Evolutionary conservation across 441 rosid genomes (phyloP), one percentile per base, ranked within the genome.

Genomic region (Melastoma candidum): DNA sequence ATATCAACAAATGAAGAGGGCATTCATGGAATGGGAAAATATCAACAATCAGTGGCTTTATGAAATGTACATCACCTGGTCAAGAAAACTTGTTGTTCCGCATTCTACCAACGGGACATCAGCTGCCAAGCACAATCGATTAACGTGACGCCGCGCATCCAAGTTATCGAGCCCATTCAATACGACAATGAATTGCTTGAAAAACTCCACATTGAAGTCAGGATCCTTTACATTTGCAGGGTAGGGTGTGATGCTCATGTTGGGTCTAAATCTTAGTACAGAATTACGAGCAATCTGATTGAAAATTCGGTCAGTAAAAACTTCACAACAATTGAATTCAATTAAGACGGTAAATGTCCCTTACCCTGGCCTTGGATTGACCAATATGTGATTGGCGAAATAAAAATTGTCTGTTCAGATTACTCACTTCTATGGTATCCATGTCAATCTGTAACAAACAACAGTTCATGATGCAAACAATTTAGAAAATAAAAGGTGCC

Each of bases 341-440:
- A 32, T 4, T 32, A 32, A 32, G 56, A 22, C 26, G 46, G 12
- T 32, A 8, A 4, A 32, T 54, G 54, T 41, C 47, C 51, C 59
- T 17, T 63, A 80, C 99, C 88, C 84, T 89, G 63, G 99, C 99
- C 72, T 93, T 93, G 13, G 99, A 93, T 71, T 71, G 97, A 51
- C 98, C 97, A 50, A 93, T 97, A 78, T 93, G 98, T 32, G 82
- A 84, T 46, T 79, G 79, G 48, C 97, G 89, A 69, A 93, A 93
- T 56, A 93, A 70, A 74, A 93, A 89, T 58, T 93, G 98, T 66
- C 98, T 81, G 65, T 93, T 93, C 58, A 93, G 81, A 80, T 93
- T 93, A 72, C 98, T 93, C 53, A 93, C 98, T 88, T 93, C 98
- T 63, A 93, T 93, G 5, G 96, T 86, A 59, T 93, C 98, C 98